phyloP scores from a whole-genome alignment of 192 early-diverging fungal genomes.

The Allomyces arbusculus region DNA sequence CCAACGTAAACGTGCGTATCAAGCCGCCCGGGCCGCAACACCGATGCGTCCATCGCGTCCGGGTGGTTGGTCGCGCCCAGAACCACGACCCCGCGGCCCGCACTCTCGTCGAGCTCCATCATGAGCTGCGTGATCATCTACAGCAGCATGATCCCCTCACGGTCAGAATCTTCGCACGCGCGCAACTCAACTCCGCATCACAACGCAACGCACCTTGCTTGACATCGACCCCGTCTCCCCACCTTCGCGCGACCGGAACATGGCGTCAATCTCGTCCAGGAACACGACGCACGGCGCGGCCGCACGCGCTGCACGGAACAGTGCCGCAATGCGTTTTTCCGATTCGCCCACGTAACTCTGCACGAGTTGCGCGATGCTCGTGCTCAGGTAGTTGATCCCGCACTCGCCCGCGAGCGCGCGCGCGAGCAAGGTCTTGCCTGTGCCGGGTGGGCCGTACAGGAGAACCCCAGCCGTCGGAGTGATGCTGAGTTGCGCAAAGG shows the following conservation, averaged over 20 bases:
- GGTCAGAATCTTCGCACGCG: not conserved
- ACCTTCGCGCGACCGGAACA: not conserved
- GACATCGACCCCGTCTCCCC: not conserved
- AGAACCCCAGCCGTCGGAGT: conserved; percentile 41
- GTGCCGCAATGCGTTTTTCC: conserved; percentile 3
- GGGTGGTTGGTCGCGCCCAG: conserved; percentile 77
- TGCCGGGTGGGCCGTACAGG: conserved; percentile 47
- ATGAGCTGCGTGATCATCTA: conserved; percentile 55
- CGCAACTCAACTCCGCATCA: not conserved
- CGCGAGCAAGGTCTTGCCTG: conserved; percentile 55
- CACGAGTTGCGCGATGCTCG: not conserved
- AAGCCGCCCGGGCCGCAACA: conserved; percentile 68
- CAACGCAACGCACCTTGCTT: not conserved
- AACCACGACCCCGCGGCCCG: conserved; percentile 39
- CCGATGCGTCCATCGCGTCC: conserved; percentile 43
- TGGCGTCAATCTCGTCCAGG: conserved; percentile 13
- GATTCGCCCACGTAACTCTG: not conserved
- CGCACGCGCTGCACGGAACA: conserved; percentile 2
- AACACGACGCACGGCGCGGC: conserved; percentile 20
- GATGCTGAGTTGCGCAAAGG: conserved; percentile 33
- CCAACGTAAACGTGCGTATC: conserved; percentile 55
- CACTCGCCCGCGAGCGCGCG: conserved; percentile 17
- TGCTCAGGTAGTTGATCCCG: conserved; percentile 1
- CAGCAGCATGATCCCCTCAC: not conserved
- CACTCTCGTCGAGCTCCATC: conserved; percentile 47